These are phyloP conservation scores for Malassezia pachydermatis DNA, from an alignment of 1,284 basidiomycete genomes.

Conservation along the genomic window DNA sequence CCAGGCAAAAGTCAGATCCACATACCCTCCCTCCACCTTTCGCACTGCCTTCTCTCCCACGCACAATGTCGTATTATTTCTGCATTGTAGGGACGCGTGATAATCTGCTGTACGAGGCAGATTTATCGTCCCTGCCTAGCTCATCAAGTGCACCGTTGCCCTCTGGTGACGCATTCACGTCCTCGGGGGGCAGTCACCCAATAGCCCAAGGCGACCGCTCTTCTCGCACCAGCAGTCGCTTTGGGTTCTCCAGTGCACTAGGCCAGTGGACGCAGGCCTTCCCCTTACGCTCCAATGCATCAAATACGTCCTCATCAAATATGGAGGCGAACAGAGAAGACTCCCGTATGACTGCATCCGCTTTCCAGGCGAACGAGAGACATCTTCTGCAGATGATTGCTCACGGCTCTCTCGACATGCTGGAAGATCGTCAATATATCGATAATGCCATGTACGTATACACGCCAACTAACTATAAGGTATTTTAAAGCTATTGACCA, in stretches of 20 bases:
- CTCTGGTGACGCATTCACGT: conserved; percentile 7
- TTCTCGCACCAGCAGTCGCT: not conserved
- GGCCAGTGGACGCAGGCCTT: conserved; percentile 15
- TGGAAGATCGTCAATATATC: conserved; percentile 36
- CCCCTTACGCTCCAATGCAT: not conserved
- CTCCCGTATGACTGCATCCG: not conserved
- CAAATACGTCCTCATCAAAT: too few species aligned
- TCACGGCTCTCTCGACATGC: conserved; percentile 37
- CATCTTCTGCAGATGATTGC: conserved; percentile 45
- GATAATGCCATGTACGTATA: conserved; percentile 31
- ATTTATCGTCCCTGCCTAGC: conserved; percentile 30
- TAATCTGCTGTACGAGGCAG: conserved; percentile 43
- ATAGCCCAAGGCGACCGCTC: not conserved
- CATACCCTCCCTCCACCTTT: not conserved
- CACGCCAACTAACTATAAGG: too few species aligned
- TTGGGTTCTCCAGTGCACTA: conserved; percentile 14
- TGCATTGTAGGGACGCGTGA: conserved; percentile 41
- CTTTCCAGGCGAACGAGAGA: conserved; percentile 15
- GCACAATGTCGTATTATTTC: conserved; percentile 37
- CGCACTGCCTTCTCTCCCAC: not conserved
- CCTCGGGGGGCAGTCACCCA: not conserved
- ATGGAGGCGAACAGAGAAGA: conserved; percentile 7
- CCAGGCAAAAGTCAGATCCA: too few species aligned
- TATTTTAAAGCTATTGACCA: conserved; percentile 41
- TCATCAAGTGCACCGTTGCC: conserved; percentile 15